phyloP scores from a whole-genome alignment of 2,329 filamentous ascomycete species.

The Ophiobolus disseminans region DNA sequence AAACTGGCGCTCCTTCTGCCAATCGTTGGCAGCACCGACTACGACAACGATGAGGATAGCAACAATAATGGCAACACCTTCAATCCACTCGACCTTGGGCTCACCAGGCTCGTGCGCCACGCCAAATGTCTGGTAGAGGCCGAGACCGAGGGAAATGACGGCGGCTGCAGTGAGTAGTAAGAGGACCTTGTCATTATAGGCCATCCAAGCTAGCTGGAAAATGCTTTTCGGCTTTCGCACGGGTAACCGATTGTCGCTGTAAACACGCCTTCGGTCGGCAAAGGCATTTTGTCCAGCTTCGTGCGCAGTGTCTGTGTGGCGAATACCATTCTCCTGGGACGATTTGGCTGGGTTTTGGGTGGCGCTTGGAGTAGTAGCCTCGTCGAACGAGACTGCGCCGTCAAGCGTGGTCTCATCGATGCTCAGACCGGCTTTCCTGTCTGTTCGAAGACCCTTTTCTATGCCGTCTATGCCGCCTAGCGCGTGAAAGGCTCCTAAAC shows the following conservation, averaged over 20 bases:
- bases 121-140: constrained; percentile 74
- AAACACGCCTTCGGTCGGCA: constrained; percentile 74
- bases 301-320: constrained; percentile 29
- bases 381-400: constrained; percentile 72
- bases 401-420: constrained; percentile 71
- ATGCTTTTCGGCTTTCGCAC: constrained; percentile 74
- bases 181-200: constrained; percentile 82
- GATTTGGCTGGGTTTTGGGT: constrained; percentile 27
- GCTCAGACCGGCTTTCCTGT: constrained; percentile 70
- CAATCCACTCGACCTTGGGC: constrained; percentile 76
- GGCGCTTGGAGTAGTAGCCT: constrained; percentile 55
- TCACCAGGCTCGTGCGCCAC: constrained; percentile 59
- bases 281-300: constrained; percentile 38
- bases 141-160: constrained; percentile 75
- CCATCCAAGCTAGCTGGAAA: constrained; percentile 77
- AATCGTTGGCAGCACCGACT: constrained; percentile 81
- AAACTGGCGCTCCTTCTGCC: constrained; percentile 82
- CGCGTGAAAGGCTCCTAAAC: constrained; percentile 74
- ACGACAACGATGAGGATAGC: constrained; percentile 78
- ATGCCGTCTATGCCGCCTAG: constrained; percentile 75
- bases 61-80: constrained; percentile 79
- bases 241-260: constrained; percentile 73
- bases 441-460: constrained; percentile 74
- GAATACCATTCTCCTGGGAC: constrained; percentile 12
- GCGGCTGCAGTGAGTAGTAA: constrained; percentile 62